These are phyloP conservation scores for Schizosaccharomyces osmophilus DNA, from an alignment of 805 yeast species.

Conservation along the genomic window DNA sequence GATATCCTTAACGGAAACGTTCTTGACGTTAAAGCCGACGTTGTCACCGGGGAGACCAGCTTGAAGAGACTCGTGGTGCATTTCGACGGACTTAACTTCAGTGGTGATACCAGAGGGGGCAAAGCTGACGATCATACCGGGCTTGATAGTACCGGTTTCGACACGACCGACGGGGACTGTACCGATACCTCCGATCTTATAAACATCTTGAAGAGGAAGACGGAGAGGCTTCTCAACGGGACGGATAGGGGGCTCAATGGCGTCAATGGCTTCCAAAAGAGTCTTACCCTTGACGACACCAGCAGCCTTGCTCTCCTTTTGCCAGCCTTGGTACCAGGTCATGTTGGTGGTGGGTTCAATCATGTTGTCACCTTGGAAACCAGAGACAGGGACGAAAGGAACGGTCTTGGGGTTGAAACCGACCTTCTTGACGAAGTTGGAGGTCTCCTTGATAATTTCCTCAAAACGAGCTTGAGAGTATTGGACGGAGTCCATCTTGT, in stretches of 20 bases:
- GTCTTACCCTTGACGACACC: constrained; percentile 57
- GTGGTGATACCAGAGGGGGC: constrained; percentile 83
- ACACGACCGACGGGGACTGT: constrained; percentile 88
- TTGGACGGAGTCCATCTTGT: constrained; percentile 86
- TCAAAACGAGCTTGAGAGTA: constrained; percentile 65
- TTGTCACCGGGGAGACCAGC: constrained; percentile 82
- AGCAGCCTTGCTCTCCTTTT: constrained; percentile 49
- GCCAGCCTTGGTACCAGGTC: constrained; percentile 78
- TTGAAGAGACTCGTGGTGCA: constrained; percentile 61
- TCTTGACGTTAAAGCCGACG: constrained; percentile 77
- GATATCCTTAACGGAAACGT: constrained; percentile 68
- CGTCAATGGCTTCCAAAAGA: constrained; percentile 62
- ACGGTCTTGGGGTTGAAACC: constrained; percentile 65
- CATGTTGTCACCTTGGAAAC: constrained; percentile 88
- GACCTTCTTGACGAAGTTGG: constrained; percentile 62
- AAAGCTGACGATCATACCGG: constrained; percentile 73
- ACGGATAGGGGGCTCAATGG: constrained; percentile 56
- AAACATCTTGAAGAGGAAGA: constrained; percentile 73
- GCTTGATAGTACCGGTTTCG: constrained; percentile 76
- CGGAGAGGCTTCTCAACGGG: constrained; percentile 60
- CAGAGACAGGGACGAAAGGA: constrained; percentile 77
- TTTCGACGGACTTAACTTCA: constrained; percentile 71
- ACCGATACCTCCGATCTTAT: constrained; percentile 82
- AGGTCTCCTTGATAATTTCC: constrained; percentile 52
- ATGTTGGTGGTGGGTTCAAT: constrained; percentile 60